phyloP scores from a whole-genome alignment of 352 stramenopile species.

The Hyaloperonospora brassicae region DNA sequence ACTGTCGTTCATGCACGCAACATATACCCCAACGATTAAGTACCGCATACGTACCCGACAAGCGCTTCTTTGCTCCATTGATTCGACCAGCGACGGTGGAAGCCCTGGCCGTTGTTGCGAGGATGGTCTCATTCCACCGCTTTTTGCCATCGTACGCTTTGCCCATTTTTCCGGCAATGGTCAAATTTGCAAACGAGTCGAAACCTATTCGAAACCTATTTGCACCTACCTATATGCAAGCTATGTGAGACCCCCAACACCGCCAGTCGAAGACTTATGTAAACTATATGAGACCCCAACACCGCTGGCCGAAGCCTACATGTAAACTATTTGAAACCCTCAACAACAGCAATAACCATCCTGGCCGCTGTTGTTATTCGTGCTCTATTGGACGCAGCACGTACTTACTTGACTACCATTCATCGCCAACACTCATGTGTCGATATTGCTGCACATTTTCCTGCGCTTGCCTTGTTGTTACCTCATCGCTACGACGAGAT shows the following conservation, averaged over 20 bases:
- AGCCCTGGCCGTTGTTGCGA: slow-evolving; percentile 32
- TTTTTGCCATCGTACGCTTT: slow-evolving; percentile 77
- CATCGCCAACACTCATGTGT: slow-evolving; percentile 4
- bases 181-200: too few relatives aligned
- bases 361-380: too few relatives aligned
- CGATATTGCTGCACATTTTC: slow-evolving; percentile 12
- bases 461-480: neutral
- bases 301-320: too few relatives aligned
- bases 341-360: too few relatives aligned
- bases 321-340: too few relatives aligned
- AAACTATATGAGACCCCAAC: too few relatives aligned
- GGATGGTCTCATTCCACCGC: slow-evolving; percentile 78
- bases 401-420: slow-evolving; percentile 22
- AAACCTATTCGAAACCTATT: too few relatives aligned
- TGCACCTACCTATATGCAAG: too few relatives aligned
- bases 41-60: slow-evolving; percentile 35
- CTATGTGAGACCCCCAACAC: too few relatives aligned
- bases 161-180: slow-evolving; percentile 33
- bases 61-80: slow-evolving; percentile 40
- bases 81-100: slow-evolving; percentile 6
- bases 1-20: too few relatives aligned
- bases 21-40: neutral
- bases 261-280: too few relatives aligned
- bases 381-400: slow-evolving; percentile 22
- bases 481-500: slow-evolving; percentile 23